phyloP scores from a whole-genome alignment of 306 rosid genomes.

The Pueraria montana region DNA sequence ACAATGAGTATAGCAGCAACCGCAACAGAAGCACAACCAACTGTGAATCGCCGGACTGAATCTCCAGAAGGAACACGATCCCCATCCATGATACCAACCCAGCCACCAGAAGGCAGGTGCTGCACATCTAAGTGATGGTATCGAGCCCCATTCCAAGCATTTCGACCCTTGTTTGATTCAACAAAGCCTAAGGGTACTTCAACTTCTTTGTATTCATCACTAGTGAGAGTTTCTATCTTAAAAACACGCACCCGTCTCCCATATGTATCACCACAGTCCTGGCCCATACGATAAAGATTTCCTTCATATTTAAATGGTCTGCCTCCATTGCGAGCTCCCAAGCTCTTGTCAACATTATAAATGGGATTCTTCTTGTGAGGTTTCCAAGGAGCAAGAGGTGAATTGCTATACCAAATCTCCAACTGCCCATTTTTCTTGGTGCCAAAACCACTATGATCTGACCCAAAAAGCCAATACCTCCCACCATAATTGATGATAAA shows the following conservation, averaged over 20 bases:
- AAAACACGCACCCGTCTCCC: conserved; percentile 79
- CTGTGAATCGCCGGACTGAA: conserved; percentile 67
- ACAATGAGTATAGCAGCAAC: conserved; percentile 74
- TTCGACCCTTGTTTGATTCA: conserved; percentile 82
- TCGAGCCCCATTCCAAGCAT: conserved; percentile 97
- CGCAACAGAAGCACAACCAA: conserved; percentile 80
- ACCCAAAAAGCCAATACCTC: conserved; percentile 93
- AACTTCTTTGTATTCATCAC: conserved; percentile 75
- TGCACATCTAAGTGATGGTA: conserved; percentile 96
- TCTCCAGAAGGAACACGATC: conserved; percentile 98
- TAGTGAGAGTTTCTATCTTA: conserved; percentile 83
- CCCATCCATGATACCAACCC: conserved; percentile 98
- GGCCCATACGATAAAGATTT: conserved; percentile 87
- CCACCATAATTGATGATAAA: conserved; percentile 67
- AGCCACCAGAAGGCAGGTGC: conserved; percentile 78
- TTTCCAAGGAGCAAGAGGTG: conserved; percentile 96
- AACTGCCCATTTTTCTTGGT: conserved; percentile 86
- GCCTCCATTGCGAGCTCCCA: conserved; percentile 98
- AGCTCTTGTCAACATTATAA: conserved; percentile 76
- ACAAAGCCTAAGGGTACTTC: conserved; percentile 78
- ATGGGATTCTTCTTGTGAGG: conserved; percentile 91
- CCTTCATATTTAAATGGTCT: conserved; percentile 86
- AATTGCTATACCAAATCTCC: conserved; percentile 89
- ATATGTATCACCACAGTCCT: conserved; percentile 96
- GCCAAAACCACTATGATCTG: conserved; percentile 93